Conservation (phyloP, 2,329 filamentous ascomycete genomes). For the Chaetomiaceae sp. region DNA sequence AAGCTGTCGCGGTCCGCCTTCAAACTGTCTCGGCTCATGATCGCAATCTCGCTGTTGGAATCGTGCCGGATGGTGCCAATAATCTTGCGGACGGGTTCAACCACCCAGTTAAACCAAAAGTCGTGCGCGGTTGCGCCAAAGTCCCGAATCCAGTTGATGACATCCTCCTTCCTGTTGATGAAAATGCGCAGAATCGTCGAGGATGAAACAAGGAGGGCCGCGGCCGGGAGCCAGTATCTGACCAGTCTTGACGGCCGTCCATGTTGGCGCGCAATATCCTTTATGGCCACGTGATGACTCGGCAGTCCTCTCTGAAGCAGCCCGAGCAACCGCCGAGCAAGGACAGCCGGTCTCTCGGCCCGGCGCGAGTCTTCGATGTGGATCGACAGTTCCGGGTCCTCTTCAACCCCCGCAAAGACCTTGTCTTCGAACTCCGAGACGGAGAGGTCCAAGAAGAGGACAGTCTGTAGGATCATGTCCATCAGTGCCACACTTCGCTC, state of each 20-base stretch:
- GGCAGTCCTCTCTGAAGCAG: slow-evolving; percentile 69
- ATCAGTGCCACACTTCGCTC: slow-evolving; percentile 79
- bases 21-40: slow-evolving; percentile 92
- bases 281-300: slow-evolving; percentile 56
- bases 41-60: slow-evolving; percentile 85
- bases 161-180: slow-evolving; percentile 68
- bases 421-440: slow-evolving; percentile 62
- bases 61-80: slow-evolving; percentile 92
- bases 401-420: slow-evolving; percentile 57
- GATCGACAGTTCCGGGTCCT: slow-evolving; percentile 55
- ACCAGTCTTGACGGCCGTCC: slow-evolving; percentile 72
- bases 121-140: slow-evolving; percentile 75
- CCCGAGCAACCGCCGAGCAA: slow-evolving; percentile 62
- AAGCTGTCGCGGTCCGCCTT: slow-evolving; percentile 86
- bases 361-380: slow-evolving; percentile 45
- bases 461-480: slow-evolving; percentile 75
- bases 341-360: slow-evolving; percentile 49
- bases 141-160: slow-evolving; percentile 74
- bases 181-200: slow-evolving; percentile 80
- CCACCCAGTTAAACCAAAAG: slow-evolving; percentile 95
- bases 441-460: slow-evolving; percentile 59
- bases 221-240: slow-evolving; percentile 83
- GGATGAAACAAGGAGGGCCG: slow-evolving; percentile 70
- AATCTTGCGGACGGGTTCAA: slow-evolving; percentile 78
- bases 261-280: slow-evolving; percentile 54